A percentile compares a stretch with the other conserved stretches of the same genome.
These are phyloP conservation scores for Hypomontagnella submonticulosa DNA, from an alignment of 495 filamentous ascomycete genomes.

Conservation along the genomic window DNA sequence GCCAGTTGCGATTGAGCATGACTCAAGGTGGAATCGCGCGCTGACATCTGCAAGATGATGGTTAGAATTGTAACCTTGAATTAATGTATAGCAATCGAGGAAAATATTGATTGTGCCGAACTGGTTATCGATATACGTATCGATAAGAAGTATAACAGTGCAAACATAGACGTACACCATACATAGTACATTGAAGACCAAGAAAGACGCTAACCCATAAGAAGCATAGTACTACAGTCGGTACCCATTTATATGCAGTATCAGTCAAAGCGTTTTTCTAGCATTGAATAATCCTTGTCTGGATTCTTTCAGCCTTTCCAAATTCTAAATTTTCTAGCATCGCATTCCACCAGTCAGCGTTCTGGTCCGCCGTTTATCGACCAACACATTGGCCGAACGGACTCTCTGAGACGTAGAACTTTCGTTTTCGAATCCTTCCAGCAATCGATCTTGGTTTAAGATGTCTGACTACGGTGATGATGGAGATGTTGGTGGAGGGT, in stretches of 20 bases:
- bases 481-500: conserved; percentile 68
- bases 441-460: conserved; percentile 41
- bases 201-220: no score
- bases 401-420: conserved; percentile 16
- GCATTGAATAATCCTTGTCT: conserved; percentile 29
- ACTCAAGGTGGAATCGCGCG: no score
- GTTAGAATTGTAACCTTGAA: no score
- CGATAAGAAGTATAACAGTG: conserved; percentile 1
- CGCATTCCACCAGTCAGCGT: conserved; percentile 30
- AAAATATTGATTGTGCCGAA: conserved; percentile 29
- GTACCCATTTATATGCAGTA: not conserved
- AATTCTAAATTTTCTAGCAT: conserved; percentile 33
- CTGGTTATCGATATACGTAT: conserved; percentile 10
- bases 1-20: conserved; percentile 4
- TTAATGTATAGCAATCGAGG: conserved; percentile 8
- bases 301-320: conserved; percentile 39
- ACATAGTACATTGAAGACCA: no score
- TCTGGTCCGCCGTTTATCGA: conserved; percentile 15
- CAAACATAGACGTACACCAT: no score
- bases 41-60: no score
- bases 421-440: conserved; percentile 10
- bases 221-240: no score
- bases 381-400: conserved; percentile 16
- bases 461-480: conserved; percentile 92
- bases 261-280: conserved; percentile 12